Conservation (phyloP, 768 basidiomycete genomes). For the Kwoniella botswanensis region DNA sequence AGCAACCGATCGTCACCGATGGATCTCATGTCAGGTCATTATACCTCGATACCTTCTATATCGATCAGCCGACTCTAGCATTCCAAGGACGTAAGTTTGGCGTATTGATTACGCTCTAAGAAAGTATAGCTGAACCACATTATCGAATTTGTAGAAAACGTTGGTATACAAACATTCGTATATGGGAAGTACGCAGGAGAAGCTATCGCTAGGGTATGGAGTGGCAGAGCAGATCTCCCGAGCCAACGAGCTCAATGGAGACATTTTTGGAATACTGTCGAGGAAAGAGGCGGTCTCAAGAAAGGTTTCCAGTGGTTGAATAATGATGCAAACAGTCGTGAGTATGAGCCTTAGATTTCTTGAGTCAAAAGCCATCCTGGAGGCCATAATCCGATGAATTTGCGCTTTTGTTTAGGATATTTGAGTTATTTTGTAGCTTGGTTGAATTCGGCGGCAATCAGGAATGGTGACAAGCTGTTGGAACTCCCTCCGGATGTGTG, state of each 20-base stretch:
- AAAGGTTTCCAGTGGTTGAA: conserved; percentile 30
- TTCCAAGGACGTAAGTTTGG: conserved; percentile 33
- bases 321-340: conserved; percentile 8
- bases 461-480: conserved; percentile 18
- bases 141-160: conserved; percentile 15
- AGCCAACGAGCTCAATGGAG: conserved; percentile 11
- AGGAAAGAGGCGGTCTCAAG: conserved; percentile 27
- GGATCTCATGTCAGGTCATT: conserved; percentile 25
- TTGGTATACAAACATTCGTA: conserved; percentile 28
- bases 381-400: neutral
- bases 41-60: conserved; percentile 31
- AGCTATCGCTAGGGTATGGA: conserved; percentile 31
- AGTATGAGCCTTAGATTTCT: neutral
- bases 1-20: conserved; percentile 29
- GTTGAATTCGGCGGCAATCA: conserved; percentile 20
- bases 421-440: conserved; percentile 20
- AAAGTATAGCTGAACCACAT: neutral
- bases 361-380: no score
- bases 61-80: conserved; percentile 33
- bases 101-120: no score
- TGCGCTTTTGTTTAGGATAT: conserved; percentile 2
- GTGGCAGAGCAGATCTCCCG: conserved; percentile 24
- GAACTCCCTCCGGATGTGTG: conserved; percentile 28
- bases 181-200: conserved; percentile 27
- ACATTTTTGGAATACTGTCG: conserved; percentile 23